Evolutionary conservation across 2,329 filamentous ascomycete genomes (phyloP), one percentile per base, ranked within the genome.

Genomic region (Trichoderma breve): DNA sequence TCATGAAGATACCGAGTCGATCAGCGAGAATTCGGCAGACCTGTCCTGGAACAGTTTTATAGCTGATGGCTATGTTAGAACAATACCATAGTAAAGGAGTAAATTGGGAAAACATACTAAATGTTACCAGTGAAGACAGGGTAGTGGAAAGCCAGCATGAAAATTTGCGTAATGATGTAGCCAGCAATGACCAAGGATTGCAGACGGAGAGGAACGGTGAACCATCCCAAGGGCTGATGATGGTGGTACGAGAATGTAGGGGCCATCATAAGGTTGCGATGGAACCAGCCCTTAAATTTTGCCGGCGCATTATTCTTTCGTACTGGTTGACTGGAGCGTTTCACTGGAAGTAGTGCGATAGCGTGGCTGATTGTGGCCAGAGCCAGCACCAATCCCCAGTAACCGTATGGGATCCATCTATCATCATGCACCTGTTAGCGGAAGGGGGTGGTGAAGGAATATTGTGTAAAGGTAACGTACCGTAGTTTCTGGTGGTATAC

Each of bases 1-100:
- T 85, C 0, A 87, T 85, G 36, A 91, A 81, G 64, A 88, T 85
- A 1, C 88, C 88, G 1, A 88, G 87, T 43, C 89, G 84, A 73
- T 90, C 88, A 3, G 85, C 85, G 1, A 89, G 80, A 73, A 88
- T 90, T 11, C 88, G 85, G 71, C 78, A 79, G 6, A 76, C 32
- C 71, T 82, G 81, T 11, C 74, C 76, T 18, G 73, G 73, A 4
- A 76, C 57, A 12, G 74, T 73, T 14, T 78, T 75, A 71, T 76
- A 81, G 73, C 80, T 82, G 18, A 4, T 30, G 28, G 24, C 14
- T 14, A n/a, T 21, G 71, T 72, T 55, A 70, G 67, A 30, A 71
- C 21, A 30, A 2, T n/a, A 6, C 15, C 26, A n/a, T 14, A 4
- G 24, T 14, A 21, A 28, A 24, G 15, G 15, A 24, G 14, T 8